Evolutionary conservation across 2,329 filamentous ascomycete genomes (phyloP).

Genomic region (Alternaria triticina): DNA sequence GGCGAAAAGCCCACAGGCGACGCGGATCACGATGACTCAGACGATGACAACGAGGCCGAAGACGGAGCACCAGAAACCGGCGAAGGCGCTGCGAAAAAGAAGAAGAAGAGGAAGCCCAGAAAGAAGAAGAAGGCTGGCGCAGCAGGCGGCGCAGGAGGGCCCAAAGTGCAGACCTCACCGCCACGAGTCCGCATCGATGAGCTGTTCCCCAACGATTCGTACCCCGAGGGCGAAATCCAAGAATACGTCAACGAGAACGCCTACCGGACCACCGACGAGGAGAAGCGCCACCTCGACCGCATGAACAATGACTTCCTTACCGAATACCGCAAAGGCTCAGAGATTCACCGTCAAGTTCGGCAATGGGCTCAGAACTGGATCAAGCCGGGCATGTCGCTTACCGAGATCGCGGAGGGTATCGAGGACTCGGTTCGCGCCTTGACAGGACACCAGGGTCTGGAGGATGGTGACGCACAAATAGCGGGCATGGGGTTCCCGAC

Average conservation of each 20-base stretch:
- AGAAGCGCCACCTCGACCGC: conserved; percentile 82
- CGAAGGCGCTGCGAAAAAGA: conserved; percentile 67
- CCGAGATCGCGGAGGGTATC: conserved; percentile 85
- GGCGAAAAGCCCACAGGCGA: conserved; percentile 52
- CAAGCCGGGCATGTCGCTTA: conserved; percentile 79
- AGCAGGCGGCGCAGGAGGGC: conserved; percentile 51
- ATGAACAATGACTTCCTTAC: conserved; percentile 79
- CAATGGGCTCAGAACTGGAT: conserved; percentile 82
- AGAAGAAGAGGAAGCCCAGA: conserved; percentile 82
- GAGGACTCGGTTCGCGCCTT: conserved; percentile 80
- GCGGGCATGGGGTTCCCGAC: conserved; percentile 88
- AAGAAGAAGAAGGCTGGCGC: conserved; percentile 67
- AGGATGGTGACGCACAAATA: conserved; percentile 77
- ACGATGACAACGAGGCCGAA: conserved; percentile 61
- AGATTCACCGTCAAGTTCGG: conserved; percentile 86
- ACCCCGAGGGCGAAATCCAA: conserved; percentile 78
- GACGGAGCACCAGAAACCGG: conserved; percentile 48
- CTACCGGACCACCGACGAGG: conserved; percentile 81
- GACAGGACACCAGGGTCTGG: conserved; percentile 76
- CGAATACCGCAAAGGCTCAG: conserved; percentile 84
- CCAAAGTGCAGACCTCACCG: conserved; percentile 76
- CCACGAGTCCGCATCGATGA: conserved; percentile 76
- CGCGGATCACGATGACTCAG: conserved; percentile 61
- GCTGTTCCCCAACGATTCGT: conserved; percentile 74
- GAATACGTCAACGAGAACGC: conserved; percentile 80